Conservation (phyloP, 176 grass and related monocot genomes). For the Cenchrus purpureus region DNA sequence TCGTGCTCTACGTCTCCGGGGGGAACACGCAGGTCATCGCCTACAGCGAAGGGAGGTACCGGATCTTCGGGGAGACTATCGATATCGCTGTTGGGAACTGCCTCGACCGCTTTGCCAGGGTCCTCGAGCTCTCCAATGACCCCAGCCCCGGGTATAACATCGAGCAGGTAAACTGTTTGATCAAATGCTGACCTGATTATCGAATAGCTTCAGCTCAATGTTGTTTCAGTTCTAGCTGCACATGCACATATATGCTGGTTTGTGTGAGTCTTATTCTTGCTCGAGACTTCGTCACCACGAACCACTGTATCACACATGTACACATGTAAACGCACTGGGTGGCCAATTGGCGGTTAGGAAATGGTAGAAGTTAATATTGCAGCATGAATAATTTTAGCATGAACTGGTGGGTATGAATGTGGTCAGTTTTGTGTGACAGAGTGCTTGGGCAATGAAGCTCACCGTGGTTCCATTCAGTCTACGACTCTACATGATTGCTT, state of each 20-base stretch:
- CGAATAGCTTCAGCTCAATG: neutral
- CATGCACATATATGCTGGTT: neutral
- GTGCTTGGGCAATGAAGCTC: neutral
- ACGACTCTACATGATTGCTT: neutral
- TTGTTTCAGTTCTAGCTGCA: neutral
- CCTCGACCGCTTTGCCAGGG: slow-evolving; percentile 82
- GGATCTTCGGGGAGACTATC: slow-evolving; percentile 93
- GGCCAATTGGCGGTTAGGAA: neutral
- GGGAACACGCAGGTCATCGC: slow-evolving; percentile 96
- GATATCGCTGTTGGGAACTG: slow-evolving; percentile 93
- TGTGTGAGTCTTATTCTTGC: neutral
- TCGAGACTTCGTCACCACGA: neutral
- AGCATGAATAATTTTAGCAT: neutral
- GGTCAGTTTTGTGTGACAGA: neutral
- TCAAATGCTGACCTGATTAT: slow-evolving; percentile 1
- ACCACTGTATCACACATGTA: neutral
- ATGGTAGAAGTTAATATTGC: too few species aligned
- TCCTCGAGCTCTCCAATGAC: slow-evolving; percentile 86
- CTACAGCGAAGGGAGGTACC: slow-evolving; percentile 83
- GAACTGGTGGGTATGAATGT: neutral
- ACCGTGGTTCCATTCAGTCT: neutral
- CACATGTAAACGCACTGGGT: neutral
- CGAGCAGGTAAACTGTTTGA: slow-evolving; percentile 64
- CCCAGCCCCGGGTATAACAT: slow-evolving; percentile 90
- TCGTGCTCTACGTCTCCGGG: slow-evolving; percentile 86